Percentiles rank a stretch among this genome's conserved stretches.
Evolutionary conservation across 1,284 basidiomycete species (phyloP).

Genomic region (Pascua guehoae): DNA sequence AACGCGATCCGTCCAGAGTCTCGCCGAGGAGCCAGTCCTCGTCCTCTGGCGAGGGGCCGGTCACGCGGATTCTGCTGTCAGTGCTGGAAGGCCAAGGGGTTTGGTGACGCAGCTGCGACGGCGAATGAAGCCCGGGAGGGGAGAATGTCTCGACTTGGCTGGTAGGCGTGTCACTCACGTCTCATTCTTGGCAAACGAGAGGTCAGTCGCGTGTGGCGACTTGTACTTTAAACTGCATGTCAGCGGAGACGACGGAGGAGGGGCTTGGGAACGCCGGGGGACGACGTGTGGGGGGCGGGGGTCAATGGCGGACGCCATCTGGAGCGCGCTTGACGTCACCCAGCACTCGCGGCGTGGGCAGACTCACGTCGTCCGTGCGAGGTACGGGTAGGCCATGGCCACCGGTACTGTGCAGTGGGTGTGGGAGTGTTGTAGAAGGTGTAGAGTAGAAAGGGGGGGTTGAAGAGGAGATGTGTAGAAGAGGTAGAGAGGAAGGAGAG

Average conservation of each 20-base stretch:
- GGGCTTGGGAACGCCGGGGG: neutral
- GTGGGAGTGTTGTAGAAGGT: neutral
- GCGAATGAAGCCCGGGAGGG: neutral
- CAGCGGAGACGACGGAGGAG: neutral
- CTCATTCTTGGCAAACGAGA: slow-evolving; percentile 49
- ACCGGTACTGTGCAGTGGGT: neutral
- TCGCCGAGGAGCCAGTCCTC: slow-evolving; percentile 50
- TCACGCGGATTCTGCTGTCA: slow-evolving; percentile 44
- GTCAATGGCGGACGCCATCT: neutral
- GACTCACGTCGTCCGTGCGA: slow-evolving; percentile 45
- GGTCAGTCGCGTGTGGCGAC: slow-evolving; percentile 48
- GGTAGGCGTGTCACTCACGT: slow-evolving; percentile 37
- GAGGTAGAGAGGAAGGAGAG: neutral
- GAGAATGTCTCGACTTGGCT: neutral
- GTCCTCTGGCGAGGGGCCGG: slow-evolving; percentile 44
- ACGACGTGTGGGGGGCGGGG: neutral
- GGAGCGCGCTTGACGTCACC: too few relatives aligned
- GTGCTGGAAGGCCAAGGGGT: neutral
- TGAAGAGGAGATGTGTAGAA: neutral
- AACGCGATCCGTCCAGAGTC: slow-evolving; percentile 41
- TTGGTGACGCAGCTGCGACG: neutral
- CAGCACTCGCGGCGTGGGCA: neutral
- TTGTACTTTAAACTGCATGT: slow-evolving; percentile 45
- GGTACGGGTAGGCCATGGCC: slow-evolving; percentile 44
- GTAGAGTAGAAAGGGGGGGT: neutral